Percentiles rank a stretch among this genome's conserved stretches.
Conservation (phyloP, 2,329 filamentous ascomycete species). For the Claviceps arundinis region DNA sequence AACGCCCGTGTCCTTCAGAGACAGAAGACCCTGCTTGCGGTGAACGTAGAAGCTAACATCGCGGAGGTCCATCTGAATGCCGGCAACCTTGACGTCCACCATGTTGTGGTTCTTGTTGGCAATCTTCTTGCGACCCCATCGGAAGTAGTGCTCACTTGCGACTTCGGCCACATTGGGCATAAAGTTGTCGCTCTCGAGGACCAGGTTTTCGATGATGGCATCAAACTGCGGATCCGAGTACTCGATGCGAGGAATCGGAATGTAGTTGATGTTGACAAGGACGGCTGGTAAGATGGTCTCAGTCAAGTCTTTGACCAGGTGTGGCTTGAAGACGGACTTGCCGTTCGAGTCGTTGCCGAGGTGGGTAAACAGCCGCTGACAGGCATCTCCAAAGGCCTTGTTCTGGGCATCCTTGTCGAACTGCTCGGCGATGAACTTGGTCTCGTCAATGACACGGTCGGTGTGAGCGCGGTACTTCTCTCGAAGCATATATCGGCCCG, state of each 20-base stretch:
- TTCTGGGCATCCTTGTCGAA: constrained; percentile 85
- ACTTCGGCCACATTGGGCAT: constrained; percentile 87
- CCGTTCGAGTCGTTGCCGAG: constrained; percentile 80
- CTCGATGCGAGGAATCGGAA: constrained; percentile 89
- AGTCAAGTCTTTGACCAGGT: constrained; percentile 77
- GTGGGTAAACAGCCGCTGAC: constrained; percentile 75
- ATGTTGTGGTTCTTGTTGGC: constrained; percentile 71
- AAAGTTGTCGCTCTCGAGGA: constrained; percentile 92
- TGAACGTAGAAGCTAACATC: constrained; percentile 93
- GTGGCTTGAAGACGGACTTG: constrained; percentile 81
- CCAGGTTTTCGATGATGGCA: constrained; percentile 82
- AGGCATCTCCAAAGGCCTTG: constrained; percentile 58
- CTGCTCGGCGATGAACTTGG: constrained; percentile 79
- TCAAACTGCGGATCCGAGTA: constrained; percentile 76
- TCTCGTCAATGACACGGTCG: constrained; percentile 73
- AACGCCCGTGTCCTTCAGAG: constrained; percentile 74
- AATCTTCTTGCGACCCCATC: constrained; percentile 83
- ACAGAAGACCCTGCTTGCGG: constrained; percentile 86
- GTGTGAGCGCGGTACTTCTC: constrained; percentile 80
- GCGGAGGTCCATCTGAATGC: constrained; percentile 81
- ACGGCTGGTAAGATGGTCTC: constrained; percentile 74
- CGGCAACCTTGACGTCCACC: constrained; percentile 69
- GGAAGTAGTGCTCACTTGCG: constrained; percentile 84
- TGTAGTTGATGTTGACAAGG: constrained; percentile 76
- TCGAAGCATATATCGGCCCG: constrained; percentile 74